Conservation (phyloP, 768 basidiomycete species). For the Suillus spraguei region DNA sequence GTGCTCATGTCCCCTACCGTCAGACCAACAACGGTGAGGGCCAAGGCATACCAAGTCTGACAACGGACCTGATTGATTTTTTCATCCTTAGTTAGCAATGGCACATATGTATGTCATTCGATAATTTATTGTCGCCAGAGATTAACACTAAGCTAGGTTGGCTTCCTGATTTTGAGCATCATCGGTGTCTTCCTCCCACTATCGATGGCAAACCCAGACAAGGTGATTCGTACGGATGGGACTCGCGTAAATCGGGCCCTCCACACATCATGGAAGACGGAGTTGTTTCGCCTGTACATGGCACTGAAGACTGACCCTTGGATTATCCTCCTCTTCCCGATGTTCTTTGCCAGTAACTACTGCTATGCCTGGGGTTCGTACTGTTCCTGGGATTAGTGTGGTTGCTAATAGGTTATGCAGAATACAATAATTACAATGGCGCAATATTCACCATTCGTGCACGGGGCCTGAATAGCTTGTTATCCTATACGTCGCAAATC, state of each 20-base stretch:
- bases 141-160: conserved; percentile 46
- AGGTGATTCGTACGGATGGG: conserved; percentile 72
- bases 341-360: conserved; percentile 80
- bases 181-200: conserved; percentile 65
- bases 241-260: conserved; percentile 54
- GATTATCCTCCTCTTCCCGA: conserved; percentile 73
- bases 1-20: conserved; percentile 1
- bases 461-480: conserved; percentile 68
- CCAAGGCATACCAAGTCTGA: background rate
- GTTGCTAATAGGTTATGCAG: conserved; percentile 33
- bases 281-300: conserved; percentile 63
- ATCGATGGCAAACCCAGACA: conserved; percentile 65
- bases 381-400: conserved; percentile 8
- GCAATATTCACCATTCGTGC: conserved; percentile 74
- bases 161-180: conserved; percentile 66
- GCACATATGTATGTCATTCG: conserved; percentile 59
- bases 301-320: conserved; percentile 65
- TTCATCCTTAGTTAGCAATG: conserved; percentile 50
- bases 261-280: conserved; percentile 74
- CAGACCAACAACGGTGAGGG: conserved; percentile 30
- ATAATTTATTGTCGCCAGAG: conserved; percentile 4
- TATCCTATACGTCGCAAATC: conserved; percentile 76
- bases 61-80: conserved; percentile 26
- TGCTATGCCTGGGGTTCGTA: conserved; percentile 76
- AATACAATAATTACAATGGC: conserved; percentile 75